Percentiles rank a stretch among this genome's conserved stretches.
These are phyloP conservation scores for Penstemon barbatus DNA, from an alignment of 257 asterid genomes.

Conservation along the genomic window DNA sequence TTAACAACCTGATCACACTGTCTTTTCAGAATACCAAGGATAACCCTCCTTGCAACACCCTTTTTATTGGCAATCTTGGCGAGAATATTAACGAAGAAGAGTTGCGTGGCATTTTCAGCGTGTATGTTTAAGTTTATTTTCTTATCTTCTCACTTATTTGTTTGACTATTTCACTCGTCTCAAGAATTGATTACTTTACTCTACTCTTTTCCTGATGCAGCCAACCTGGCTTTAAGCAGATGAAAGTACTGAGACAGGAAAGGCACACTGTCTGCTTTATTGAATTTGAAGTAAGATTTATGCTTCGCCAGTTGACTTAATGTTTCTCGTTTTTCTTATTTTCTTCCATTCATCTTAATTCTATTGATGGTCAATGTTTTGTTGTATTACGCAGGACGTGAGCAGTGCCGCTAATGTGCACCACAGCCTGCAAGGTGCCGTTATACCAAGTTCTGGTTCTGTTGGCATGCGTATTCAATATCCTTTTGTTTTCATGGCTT, in stretches of 20 bases:
- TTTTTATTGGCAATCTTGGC: conserved; percentile 97
- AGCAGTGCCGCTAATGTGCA: conserved; percentile 87
- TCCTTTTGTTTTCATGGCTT: conserved; percentile 52
- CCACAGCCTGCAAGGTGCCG: conserved; percentile 93
- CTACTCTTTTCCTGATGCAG: conserved; percentile 41
- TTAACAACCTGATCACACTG: conserved; percentile 6
- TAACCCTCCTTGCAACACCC: conserved; percentile 98
- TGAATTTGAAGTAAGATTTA: conserved; percentile 86
- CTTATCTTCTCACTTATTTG: conserved; percentile 4
- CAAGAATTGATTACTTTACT: conserved; percentile 21
- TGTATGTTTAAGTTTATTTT: conserved; percentile 47
- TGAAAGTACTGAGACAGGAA: conserved; percentile 94
- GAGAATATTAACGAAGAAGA: conserved; percentile 96
- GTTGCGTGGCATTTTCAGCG: conserved; percentile 75
- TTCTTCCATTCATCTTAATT: conserved; percentile 10
- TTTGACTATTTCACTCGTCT: conserved; percentile 2
- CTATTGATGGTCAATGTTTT: conserved; percentile 13
- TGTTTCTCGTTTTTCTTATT: conserved; percentile 17
- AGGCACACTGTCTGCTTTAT: conserved; percentile 99
- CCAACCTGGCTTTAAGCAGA: conserved; percentile 98
- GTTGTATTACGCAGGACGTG: conserved; percentile 65
- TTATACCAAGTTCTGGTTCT: conserved; percentile 94
- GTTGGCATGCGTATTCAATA: conserved; percentile 99
- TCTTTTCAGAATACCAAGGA: conserved; percentile 79
- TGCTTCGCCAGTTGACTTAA: conserved; percentile 10